Conservation (phyloP, 2,329 filamentous ascomycete species). For the Venturia carpophila region DNA sequence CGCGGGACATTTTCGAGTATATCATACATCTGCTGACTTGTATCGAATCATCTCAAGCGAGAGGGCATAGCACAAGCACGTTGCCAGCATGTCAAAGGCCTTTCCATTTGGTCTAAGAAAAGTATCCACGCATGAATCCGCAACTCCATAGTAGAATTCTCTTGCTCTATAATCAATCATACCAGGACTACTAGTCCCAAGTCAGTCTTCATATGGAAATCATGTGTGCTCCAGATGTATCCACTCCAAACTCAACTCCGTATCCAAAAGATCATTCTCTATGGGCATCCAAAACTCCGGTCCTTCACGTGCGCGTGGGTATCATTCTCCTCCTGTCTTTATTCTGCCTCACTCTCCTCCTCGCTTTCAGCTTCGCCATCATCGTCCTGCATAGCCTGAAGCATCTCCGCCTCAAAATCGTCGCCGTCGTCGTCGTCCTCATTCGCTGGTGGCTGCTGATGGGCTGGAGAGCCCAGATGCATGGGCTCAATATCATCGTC, state of each 20-base stretch:
- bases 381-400: slow-evolving; percentile 18
- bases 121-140: background rate
- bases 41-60: background rate
- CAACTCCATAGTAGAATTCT: background rate
- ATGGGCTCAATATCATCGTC: slow-evolving; percentile 20
- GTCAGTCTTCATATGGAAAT: background rate
- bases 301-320: background rate
- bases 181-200: background rate
- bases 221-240: background rate
- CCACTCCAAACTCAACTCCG: background rate
- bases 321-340: background rate
- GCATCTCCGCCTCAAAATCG: slow-evolving; percentile 18
- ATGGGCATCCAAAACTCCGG: background rate
- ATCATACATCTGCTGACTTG: background rate
- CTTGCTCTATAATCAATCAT: background rate
- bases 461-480: slow-evolving; percentile 17
- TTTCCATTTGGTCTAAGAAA: background rate
- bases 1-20: background rate
- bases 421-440: slow-evolving; percentile 17
- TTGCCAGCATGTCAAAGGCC: background rate
- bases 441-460: slow-evolving; percentile 11
- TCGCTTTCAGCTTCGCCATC: slow-evolving; percentile 18
- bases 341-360: slow-evolving; percentile 20
- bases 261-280: background rate
- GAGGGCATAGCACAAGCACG: too few relatives aligned